A percentile compares a stretch with the other conserved stretches of the same genome.
Evolutionary conservation across 495 filamentous ascomycete genomes (phyloP).

Genomic region (Chaetomium tenue): DNA sequence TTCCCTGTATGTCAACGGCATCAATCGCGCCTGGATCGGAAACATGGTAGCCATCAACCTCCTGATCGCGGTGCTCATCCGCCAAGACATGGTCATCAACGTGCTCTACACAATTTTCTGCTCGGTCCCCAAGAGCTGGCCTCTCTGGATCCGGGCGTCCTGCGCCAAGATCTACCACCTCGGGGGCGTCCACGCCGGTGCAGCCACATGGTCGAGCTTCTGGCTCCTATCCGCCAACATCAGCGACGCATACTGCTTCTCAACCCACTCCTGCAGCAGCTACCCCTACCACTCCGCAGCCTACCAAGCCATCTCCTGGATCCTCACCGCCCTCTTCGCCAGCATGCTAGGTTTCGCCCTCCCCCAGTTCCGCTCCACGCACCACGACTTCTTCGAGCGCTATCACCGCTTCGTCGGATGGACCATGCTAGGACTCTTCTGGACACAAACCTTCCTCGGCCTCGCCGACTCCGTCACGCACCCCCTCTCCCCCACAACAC

Average conservation of each 20-base stretch:
- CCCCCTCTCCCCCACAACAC: too few species aligned
- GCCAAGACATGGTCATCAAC: slow-evolving; percentile 68
- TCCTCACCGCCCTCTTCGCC: slow-evolving; percentile 27
- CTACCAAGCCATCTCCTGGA: background rate
- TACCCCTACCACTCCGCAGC: slow-evolving; percentile 21
- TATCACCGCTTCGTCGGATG: slow-evolving; percentile 60
- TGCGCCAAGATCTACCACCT: slow-evolving; percentile 64
- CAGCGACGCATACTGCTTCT: slow-evolving; percentile 47
- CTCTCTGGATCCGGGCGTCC: slow-evolving; percentile 56
- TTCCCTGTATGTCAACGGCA: slow-evolving; percentile 24
- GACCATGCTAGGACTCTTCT: slow-evolving; percentile 52
- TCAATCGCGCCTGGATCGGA: background rate
- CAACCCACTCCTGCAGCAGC: slow-evolving; percentile 34
- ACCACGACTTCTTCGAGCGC: slow-evolving; percentile 58
- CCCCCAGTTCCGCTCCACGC: slow-evolving; percentile 46
- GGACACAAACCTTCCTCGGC: slow-evolving; percentile 42
- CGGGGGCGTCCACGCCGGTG: slow-evolving; percentile 65
- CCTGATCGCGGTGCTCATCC: slow-evolving; percentile 44
- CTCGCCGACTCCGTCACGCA: slow-evolving; percentile 37
- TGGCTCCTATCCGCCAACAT: slow-evolving; percentile 63
- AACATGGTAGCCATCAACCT: slow-evolving; percentile 41
- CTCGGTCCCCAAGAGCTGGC: slow-evolving; percentile 55
- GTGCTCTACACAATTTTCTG: slow-evolving; percentile 52
- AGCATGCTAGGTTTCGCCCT: slow-evolving; percentile 34
- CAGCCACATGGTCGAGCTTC: slow-evolving; percentile 55